Base-by-base conservation (phyloP, 2,329 filamentous ascomycete species). In the Fusarium anthophilum region DNA sequence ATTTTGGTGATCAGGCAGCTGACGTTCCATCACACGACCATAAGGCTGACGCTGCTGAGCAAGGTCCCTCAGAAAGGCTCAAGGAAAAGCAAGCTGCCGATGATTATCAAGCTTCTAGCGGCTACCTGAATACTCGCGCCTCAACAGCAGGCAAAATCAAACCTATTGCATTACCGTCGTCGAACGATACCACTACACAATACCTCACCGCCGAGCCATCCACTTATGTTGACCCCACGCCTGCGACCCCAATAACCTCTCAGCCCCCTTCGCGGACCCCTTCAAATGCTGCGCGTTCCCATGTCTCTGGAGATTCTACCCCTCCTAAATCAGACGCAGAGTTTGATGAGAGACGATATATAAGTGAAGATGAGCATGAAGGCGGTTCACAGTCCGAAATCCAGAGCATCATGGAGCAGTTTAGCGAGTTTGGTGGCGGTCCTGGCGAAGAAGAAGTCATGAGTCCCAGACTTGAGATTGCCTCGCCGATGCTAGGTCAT, bases 381-480 rank as follows among this genome's bases (percentile, higher is more conserved):
- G 89, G 89, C 57, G 91, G 90, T 58, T 94, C 93, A 3, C 90
- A 91, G 67, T 92, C 92, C 11, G 96, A 99, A 84, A 98, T 99
- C 69, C 94, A 98, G 83, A 97, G 90, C 80, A 98, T 99, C 81
- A 98, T 99, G 94, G 94, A 94, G 72, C 96, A 98, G 83, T 98
- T 98, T 77, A 92, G 93, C 76, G 91, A 94, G 79, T 90, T 90
- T 57, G 90, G 90, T 35, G 90, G 91, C 58, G 93, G 91, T 0
- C 92, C 91, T 4, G 92, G 88, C 10, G 91, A 89, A 70, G 92
- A 96, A 57, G 94, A 97, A 81, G 94, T 98, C 79, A 97, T 98
- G 94, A 98, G 95, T 71, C 95, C 95, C 10, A 89, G 94, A 37
- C 83, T 97, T 48, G 95, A 96, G 81, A 89, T 96, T 67, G 90